Conservation (phyloP, 148 eudicot genomes). For the Vaccinium corymbosum region DNA sequence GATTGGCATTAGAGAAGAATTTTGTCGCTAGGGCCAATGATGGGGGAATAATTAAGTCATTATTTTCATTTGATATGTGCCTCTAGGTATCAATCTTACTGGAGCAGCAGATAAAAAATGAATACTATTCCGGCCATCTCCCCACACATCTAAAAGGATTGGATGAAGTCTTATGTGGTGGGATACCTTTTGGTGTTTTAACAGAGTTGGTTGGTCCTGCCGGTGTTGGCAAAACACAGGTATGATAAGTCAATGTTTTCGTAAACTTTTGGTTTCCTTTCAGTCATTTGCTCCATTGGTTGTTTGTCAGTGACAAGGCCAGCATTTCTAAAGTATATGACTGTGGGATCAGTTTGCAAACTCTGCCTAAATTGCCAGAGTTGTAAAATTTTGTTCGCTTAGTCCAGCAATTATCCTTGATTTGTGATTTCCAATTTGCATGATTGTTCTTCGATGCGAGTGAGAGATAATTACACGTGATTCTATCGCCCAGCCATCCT, state of each 20-base stretch:
- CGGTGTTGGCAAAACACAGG: slow-evolving; percentile 92
- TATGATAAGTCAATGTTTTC: slow-evolving; percentile 14
- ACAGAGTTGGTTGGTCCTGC: slow-evolving; percentile 94
- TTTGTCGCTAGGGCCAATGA: neutral
- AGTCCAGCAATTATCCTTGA: neutral
- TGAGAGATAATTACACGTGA: neutral
- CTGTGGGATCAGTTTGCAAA: neutral
- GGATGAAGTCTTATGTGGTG: slow-evolving; percentile 80
- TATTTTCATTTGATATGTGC: slow-evolving; percentile 12
- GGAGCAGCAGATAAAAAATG: slow-evolving; percentile 52
- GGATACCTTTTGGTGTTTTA: slow-evolving; percentile 85
- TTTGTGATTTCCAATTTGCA: neutral
- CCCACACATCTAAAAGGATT: slow-evolving; percentile 74
- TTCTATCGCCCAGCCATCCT: neutral
- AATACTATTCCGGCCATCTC: slow-evolving; percentile 72
- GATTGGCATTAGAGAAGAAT: neutral
- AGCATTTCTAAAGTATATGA: neutral
- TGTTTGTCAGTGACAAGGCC: neutral
- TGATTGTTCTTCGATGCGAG: neutral
- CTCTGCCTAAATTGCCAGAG: neutral
- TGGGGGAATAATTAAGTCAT: neutral
- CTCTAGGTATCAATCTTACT: slow-evolving; percentile 57
- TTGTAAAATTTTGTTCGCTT: neutral
- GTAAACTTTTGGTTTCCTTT: neutral
- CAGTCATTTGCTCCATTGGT: neutral